A percentile compares a stretch with the other conserved stretches of the same genome.
These are phyloP conservation scores for Candida michaelii DNA, from an alignment of 805 yeast species.

Conservation along the genomic window DNA sequence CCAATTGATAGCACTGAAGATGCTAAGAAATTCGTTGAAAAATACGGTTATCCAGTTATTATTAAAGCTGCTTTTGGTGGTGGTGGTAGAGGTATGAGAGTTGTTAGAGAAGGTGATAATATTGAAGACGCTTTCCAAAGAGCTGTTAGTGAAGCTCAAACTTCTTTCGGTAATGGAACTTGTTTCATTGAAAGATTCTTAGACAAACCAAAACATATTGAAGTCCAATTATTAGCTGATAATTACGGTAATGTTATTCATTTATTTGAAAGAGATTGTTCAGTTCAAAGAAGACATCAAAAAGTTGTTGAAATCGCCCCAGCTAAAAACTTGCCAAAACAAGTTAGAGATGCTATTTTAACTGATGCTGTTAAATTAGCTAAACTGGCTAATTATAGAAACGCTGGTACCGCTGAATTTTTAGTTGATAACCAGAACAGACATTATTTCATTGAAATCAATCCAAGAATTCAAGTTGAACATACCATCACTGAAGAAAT, in stretches of 20 bases:
- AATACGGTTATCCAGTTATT: slow-evolving; percentile 94
- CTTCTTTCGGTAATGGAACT: slow-evolving; percentile 98
- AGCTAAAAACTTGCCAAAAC: slow-evolving; percentile 80
- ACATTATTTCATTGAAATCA: slow-evolving; percentile 96
- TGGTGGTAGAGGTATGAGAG: slow-evolving; percentile 99
- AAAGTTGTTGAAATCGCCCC: slow-evolving; percentile 99
- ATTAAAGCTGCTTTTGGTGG: slow-evolving; percentile 99
- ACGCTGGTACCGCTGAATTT: slow-evolving; percentile 99
- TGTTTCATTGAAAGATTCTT: slow-evolving; percentile 95
- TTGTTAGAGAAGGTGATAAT: slow-evolving; percentile 94
- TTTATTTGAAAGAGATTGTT: slow-evolving; percentile 95
- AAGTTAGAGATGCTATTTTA: slow-evolving; percentile 87
- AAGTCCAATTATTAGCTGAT: slow-evolving; percentile 94
- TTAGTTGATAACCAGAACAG: slow-evolving; percentile 90
- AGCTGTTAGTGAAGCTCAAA: slow-evolving; percentile 90
- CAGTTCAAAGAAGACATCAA: slow-evolving; percentile 99
- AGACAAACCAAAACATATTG: slow-evolving; percentile 95
- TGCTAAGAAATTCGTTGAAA: slow-evolving; percentile 73
- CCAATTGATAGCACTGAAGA: slow-evolving; percentile 82
- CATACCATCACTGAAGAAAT: slow-evolving; percentile 98
- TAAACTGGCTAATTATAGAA: slow-evolving; percentile 81
- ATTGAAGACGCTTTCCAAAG: slow-evolving; percentile 88
- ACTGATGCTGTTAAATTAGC: slow-evolving; percentile 95
- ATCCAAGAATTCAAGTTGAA: slow-evolving; percentile 97
- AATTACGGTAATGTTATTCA: slow-evolving; percentile 92